Percentiles rank a stretch among this genome's conserved stretches.
Evolutionary conservation across 2,329 filamentous ascomycete genomes (phyloP).

Genomic region (Coniochaeta ligniaria): DNA sequence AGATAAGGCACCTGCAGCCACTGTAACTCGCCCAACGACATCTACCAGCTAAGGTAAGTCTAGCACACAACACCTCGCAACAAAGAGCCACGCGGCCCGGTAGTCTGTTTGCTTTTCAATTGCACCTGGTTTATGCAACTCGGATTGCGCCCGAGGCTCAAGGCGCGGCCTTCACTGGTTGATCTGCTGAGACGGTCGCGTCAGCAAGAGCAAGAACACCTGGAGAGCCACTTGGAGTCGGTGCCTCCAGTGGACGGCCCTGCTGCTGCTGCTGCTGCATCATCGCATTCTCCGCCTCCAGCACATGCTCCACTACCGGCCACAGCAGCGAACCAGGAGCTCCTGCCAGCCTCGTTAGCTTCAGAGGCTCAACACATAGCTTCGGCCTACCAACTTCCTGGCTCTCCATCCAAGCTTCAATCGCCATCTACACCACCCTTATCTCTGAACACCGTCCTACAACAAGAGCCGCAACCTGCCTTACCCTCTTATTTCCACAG

Average conservation of each 20-base stretch:
- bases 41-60: too few relatives aligned
- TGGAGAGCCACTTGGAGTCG: slow-evolving; percentile 16
- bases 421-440: slow-evolving; percentile 15
- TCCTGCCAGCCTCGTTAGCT: slow-evolving; percentile 17
- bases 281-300: slow-evolving; percentile 12
- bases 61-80: not conserved
- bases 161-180: slow-evolving; percentile 46
- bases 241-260: slow-evolving; percentile 14
- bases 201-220: slow-evolving; percentile 11
- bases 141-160: slow-evolving; percentile 41
- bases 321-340: slow-evolving; percentile 18
- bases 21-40: not conserved
- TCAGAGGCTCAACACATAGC: slow-evolving; percentile 15
- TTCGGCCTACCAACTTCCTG: slow-evolving; percentile 12
- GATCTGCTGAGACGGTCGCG: slow-evolving; percentile 33
- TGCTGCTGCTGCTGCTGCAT: slow-evolving; percentile 8
- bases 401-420: not conserved
- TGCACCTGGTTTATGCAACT: slow-evolving; percentile 37
- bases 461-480: slow-evolving; percentile 10
- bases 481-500: slow-evolving; percentile 21
- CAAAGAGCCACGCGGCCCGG: not conserved
- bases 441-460: slow-evolving; percentile 7
- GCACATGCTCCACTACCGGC: slow-evolving; percentile 13
- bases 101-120: not conserved
- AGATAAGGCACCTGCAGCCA: not conserved